phyloP scores from a whole-genome alignment of 2,329 filamentous ascomycete species.

The Trichophyton simii region DNA sequence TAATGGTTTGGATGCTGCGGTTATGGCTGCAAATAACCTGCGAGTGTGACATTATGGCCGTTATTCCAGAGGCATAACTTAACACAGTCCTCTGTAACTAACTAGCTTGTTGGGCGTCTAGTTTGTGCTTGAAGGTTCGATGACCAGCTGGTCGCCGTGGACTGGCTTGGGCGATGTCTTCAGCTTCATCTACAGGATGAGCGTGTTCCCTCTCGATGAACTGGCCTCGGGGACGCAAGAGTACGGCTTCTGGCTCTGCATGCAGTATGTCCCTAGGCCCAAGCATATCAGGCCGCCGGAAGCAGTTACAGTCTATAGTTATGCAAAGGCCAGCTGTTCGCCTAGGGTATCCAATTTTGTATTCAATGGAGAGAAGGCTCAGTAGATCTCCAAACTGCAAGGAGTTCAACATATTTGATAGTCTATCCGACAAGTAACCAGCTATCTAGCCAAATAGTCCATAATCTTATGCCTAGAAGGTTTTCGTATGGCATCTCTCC shows the following conservation, averaged over 20 bases:
- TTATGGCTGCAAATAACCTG: background rate
- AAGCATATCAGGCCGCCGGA: background rate
- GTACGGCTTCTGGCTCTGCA: background rate
- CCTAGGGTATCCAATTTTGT: too few species aligned
- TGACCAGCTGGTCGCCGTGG: background rate
- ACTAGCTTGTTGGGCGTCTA: background rate
- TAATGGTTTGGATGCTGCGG: background rate
- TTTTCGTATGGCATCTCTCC: too few species aligned
- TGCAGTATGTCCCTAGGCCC: background rate
- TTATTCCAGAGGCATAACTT: background rate
- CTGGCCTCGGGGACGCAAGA: background rate
- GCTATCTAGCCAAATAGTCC: too few species aligned
- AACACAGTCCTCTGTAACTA: background rate
- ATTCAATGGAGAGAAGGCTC: too few species aligned
- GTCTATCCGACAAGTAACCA: too few species aligned
- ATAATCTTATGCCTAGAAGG: too few species aligned
- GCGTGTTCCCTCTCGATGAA: background rate
- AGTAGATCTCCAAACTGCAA: too few species aligned
- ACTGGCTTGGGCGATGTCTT: background rate
- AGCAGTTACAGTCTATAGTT: too few species aligned
- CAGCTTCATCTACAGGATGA: background rate
- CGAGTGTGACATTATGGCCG: background rate
- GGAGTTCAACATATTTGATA: too few species aligned
- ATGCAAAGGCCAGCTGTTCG: too few species aligned
- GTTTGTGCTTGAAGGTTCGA: background rate